Evolutionary conservation across 2,329 filamentous ascomycete genomes (phyloP).

Genomic region (Talaromyces sp.): DNA sequence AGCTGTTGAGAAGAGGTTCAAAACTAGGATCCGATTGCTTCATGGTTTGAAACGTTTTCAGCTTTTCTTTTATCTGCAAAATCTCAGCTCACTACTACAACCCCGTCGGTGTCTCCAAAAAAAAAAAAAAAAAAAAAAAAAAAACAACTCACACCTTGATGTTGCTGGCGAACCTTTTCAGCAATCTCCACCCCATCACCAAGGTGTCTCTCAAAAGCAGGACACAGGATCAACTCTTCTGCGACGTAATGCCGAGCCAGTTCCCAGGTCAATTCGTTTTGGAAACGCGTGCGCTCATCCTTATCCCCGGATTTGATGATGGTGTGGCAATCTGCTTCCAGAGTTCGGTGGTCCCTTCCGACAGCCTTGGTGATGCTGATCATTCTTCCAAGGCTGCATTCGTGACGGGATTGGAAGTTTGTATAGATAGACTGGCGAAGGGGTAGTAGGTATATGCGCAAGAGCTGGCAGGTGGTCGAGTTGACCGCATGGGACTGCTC

Average conservation of each 20-base stretch:
- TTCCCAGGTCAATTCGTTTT: slow-evolving; percentile 50
- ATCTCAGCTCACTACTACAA: background rate
- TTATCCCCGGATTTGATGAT: slow-evolving; percentile 36
- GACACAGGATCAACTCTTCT: slow-evolving; percentile 51
- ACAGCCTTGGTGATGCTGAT: slow-evolving; percentile 30
- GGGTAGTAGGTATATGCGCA: background rate
- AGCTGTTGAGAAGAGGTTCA: slow-evolving; percentile 33
- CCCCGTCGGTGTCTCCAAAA: background rate
- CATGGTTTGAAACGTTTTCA: slow-evolving; percentile 47
- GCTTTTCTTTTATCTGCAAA: slow-evolving; percentile 44
- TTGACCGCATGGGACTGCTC: background rate
- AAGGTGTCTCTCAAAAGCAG: slow-evolving; percentile 47
- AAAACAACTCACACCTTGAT: slow-evolving; percentile 39
- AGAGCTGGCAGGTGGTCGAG: background rate
- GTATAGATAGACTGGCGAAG: background rate
- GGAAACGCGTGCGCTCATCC: slow-evolving; percentile 40
- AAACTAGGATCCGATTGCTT: slow-evolving; percentile 36
- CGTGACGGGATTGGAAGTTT: background rate
- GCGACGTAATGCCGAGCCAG: slow-evolving; percentile 46
- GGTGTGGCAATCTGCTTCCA: slow-evolving; percentile 39
- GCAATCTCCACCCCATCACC: slow-evolving; percentile 39
- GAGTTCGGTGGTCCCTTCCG: slow-evolving; percentile 35
- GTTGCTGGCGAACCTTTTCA: slow-evolving; percentile 43
- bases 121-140: no score
- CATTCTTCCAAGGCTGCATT: background rate